Conservation (phyloP, 2,329 filamentous ascomycete species). For the Aureobasidium pullulans region DNA sequence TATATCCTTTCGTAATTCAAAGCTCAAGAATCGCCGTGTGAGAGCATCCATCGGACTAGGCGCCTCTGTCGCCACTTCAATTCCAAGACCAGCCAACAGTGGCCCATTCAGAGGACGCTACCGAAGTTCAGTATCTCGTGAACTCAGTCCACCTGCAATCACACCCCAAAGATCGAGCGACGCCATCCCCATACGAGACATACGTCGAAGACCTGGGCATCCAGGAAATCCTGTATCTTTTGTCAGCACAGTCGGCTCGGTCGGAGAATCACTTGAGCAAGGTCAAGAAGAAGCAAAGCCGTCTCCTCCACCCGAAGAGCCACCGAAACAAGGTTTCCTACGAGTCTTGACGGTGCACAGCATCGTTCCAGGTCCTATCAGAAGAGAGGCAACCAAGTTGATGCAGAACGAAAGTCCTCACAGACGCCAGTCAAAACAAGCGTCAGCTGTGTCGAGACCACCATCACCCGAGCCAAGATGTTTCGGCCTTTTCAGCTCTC, state of each 20-base stretch:
- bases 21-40: background rate
- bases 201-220: background rate
- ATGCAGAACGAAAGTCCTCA: background rate
- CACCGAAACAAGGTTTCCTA: background rate
- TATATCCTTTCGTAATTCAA: background rate
- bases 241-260: background rate
- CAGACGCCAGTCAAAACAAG: background rate
- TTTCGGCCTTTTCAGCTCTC: background rate
- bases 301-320: background rate
- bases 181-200: background rate
- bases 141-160: background rate
- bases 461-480: background rate
- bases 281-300: background rate
- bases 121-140: background rate
- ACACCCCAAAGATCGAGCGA: background rate
- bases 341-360: slow-evolving; percentile 5
- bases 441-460: background rate
- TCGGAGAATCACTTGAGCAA: background rate
- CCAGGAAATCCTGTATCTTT: background rate
- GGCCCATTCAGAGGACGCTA: background rate
- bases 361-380: background rate
- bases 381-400: background rate
- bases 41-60: background rate
- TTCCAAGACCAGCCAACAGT: background rate
- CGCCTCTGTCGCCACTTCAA: background rate